Base-by-base conservation (phyloP, 257 asterid species). In the Misopates orontium region DNA sequence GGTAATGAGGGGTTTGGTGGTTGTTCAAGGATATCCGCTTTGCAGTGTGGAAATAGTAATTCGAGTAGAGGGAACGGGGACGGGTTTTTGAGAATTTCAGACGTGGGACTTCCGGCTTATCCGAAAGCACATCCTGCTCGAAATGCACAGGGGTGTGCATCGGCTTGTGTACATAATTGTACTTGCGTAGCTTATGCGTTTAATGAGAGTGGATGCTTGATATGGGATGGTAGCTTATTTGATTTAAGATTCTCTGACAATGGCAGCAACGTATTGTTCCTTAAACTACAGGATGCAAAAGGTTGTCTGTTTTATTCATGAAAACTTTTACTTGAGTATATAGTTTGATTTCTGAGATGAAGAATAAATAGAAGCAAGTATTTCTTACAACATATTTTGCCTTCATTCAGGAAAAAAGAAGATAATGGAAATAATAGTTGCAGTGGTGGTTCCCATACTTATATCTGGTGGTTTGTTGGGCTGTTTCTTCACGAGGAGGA, bases 151-250 rank as follows among this genome's bases (percentile, higher is more conserved):
- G 67, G 0, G 18, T 80, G 85, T 56, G 11, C 23, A 45, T 62
- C 61, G 13, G 76, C 67, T 3, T 83, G 86, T 77, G 47, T 75
- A 61, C 75, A 60, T 45, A 81, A 75, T 23, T 81, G 83, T 47
- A 78, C 86, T 19, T 81, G 86, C 58, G 75, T 63, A 81, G 86
- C 83, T 62, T 78, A 78, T 67, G 39, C 75, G 42, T 72, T 66
- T 19, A 39, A 2, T 24, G 67, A 18, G 8, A 36, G 20, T 41
- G 56, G 50, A 40, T 81, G 86, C 62, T 73, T 25, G 5, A 5
- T 70, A 0, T 81, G 86, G 86, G 68, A 64, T 15, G 86, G 75
- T n/a, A 69, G 24, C 66, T 69, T 81, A 8, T 55, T 72, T 52
- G 23, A 72, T 64, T 11, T 21, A 21, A 19, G 48, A 3, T n/a